Evolutionary conservation across 345 rosid genomes (phyloP), one percentile per base, ranked within the genome.

Genomic region (Combretum micranthum): DNA sequence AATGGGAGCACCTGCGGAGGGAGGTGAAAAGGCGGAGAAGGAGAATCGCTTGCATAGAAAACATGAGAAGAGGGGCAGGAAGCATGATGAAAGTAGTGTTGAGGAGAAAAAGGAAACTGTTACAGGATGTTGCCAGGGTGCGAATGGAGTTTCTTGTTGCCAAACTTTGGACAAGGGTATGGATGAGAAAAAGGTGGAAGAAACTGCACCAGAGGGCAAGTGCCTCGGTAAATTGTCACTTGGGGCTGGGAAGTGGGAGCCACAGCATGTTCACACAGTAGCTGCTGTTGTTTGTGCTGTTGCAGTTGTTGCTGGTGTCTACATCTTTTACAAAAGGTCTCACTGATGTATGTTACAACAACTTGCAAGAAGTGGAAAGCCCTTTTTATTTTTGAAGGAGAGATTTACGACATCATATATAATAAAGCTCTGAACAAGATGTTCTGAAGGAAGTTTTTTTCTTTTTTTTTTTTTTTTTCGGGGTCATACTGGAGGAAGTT

Each of bases 61-160:
- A 23, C 63, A 60, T 7, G 56, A 15, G 1, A 62, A 59, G 56
- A 63, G 64, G 55, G 59, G 71, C 32, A 51, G 65, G 56, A 74
- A 69, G 59, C 72, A 66, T 52, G 68, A 71, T 61, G 84, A 85
- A 59, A 67, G 57, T 11, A 52, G 22, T 26, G 65, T 48, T 21
- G 74, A 66, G 59, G 47, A 44, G 42, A 67, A 22, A 39, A 67
- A 71, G 25, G 83, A 70, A 44, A 57, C n/a, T 64, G 55, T 23
- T 2, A 75, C 74, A 53, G 77, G 84, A 37, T 92, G 96, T 76
- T 32, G 39, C 74, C 90, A 84, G 65, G 90, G 88, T 60, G 70
- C 62, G 15, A 80, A 77, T 52, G 84, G 93, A 0, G 59, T 81
- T 71, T 75, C 88, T n/a, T 88, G 98, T 67, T 92, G 96, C 83